Evolutionary conservation across 2,329 filamentous ascomycete genomes (phyloP).

Genomic region (Tolypocladium ophioglossoides): DNA sequence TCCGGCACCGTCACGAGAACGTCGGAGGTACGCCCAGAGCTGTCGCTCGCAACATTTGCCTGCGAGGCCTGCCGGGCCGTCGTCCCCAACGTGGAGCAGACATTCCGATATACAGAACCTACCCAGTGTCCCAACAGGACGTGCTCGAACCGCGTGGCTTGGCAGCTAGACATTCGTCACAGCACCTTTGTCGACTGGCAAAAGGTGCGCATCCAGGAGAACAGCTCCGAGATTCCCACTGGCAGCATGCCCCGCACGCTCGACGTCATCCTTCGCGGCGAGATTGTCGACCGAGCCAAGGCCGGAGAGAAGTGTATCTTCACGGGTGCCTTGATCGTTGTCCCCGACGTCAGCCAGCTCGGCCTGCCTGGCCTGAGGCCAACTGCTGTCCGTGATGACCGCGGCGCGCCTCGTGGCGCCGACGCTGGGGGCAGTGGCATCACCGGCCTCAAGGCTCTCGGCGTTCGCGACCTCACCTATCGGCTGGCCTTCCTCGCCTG

Average conservation of each 20-base stretch:
- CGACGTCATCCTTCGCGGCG: constrained; percentile 90
- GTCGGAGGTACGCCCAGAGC: constrained; percentile 89
- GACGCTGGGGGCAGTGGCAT: constrained; percentile 81
- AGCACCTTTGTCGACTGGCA: constrained; percentile 99
- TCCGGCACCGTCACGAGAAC: constrained; percentile 95
- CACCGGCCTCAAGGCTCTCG: constrained; percentile 79
- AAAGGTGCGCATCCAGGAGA: constrained; percentile 95
- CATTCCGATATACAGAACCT: constrained; percentile 93
- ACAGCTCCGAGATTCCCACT: constrained; percentile 94
- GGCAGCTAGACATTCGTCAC: constrained; percentile 92
- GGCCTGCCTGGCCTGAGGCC: constrained; percentile 77
- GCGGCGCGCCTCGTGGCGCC: constrained; percentile 58
- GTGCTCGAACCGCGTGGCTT: constrained; percentile 84
- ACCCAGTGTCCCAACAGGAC: constrained; percentile 84
- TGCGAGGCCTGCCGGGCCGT: constrained; percentile 81
- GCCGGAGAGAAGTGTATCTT: constrained; percentile 98
- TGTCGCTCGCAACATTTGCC: constrained; percentile 84
- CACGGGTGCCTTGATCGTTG: constrained; percentile 89
- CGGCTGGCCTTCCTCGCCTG: constrained; percentile 92
- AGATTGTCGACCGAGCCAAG: constrained; percentile 95
- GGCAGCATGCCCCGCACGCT: constrained; percentile 98
- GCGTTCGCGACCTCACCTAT: constrained; percentile 91
- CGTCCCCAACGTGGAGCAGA: constrained; percentile 88
- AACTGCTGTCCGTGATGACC: constrained; percentile 75
- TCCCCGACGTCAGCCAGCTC: constrained; percentile 92